Percentiles rank a stretch among this genome's conserved stretches.
Conservation (phyloP, 2,329 filamentous ascomycete genomes). For the Juglanconis oblonga region DNA sequence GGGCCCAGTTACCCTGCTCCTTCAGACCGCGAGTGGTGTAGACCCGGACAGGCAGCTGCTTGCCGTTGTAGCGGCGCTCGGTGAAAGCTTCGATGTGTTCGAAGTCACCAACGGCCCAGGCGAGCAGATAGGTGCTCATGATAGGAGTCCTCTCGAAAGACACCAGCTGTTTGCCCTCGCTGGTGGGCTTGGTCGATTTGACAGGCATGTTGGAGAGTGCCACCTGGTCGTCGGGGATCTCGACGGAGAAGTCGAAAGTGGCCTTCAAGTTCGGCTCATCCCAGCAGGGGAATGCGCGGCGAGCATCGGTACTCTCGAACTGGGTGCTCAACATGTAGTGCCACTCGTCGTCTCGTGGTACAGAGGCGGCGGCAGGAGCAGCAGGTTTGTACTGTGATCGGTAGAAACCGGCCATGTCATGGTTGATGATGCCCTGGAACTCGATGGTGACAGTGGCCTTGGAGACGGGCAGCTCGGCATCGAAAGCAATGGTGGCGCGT, state of each 20-base stretch:
- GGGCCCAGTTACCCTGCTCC: conserved; percentile 83
- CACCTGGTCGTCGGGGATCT: conserved; percentile 83
- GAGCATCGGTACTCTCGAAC: conserved; percentile 94
- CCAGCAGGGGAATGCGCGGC: conserved; percentile 94
- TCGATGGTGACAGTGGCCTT: conserved; percentile 58
- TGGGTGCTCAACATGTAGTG: conserved; percentile 89
- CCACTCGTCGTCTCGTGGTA: conserved; percentile 68
- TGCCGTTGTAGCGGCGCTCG: conserved; percentile 84
- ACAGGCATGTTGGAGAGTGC: conserved; percentile 96
- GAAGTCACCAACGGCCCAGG: conserved; percentile 95
- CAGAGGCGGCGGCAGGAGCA: conserved; percentile 68
- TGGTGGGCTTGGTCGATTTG: conserved; percentile 60
- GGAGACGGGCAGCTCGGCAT: conserved; percentile 62
- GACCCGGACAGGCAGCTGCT: conserved; percentile 86
- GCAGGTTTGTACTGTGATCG: conserved; percentile 78
- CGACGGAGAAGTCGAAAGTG: conserved; percentile 89
- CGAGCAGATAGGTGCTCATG: conserved; percentile 89
- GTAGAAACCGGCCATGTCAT: conserved; percentile 98
- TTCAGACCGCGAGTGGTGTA: conserved; percentile 95
- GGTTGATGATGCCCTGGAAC: conserved; percentile 79
- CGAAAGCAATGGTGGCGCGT: conserved; percentile 75
- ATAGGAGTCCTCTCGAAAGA: conserved; percentile 80
- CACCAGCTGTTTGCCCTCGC: conserved; percentile 68
- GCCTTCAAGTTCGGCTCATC: conserved; percentile 97
- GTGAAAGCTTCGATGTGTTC: conserved; percentile 94